phyloP scores from a whole-genome alignment of 2,329 filamentous ascomycete genomes.

The Rutstroemia sp. region DNA sequence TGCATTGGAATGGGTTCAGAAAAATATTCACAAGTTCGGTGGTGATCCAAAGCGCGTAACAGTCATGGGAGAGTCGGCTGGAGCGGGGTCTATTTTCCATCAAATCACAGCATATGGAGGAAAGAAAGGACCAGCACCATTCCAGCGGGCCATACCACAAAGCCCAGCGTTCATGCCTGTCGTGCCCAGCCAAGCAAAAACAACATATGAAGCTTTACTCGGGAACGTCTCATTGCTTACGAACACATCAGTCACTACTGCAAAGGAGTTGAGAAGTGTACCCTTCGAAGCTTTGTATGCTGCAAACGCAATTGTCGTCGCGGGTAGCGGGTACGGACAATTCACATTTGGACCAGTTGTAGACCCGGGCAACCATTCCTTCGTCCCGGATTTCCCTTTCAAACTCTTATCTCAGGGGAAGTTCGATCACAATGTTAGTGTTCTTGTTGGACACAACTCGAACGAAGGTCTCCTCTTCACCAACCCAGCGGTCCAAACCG shows the following conservation, averaged over 20 bases:
- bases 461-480: constrained; percentile 30
- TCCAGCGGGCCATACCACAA: constrained; percentile 33
- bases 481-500: constrained; percentile 25
- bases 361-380: constrained; percentile 39
- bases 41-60: constrained; percentile 44
- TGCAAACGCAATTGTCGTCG: background rate
- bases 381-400: constrained; percentile 39
- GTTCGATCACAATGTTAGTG: constrained; percentile 36
- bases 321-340: constrained; percentile 28
- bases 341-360: constrained; percentile 30
- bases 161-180: constrained; percentile 19
- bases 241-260: background rate
- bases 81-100: constrained; percentile 45
- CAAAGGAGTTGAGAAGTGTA: background rate
- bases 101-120: constrained; percentile 47
- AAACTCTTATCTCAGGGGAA: constrained; percentile 35
- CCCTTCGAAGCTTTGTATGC: background rate
- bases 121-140: constrained; percentile 29
- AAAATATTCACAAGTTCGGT: constrained; percentile 46
- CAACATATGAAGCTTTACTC: background rate
- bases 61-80: constrained; percentile 43
- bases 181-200: background rate
- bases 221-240: background rate
- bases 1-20: constrained; percentile 49
- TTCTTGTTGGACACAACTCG: constrained; percentile 40